phyloP scores from a whole-genome alignment of 345 rosid species.

The Nasturtium officinale region DNA sequence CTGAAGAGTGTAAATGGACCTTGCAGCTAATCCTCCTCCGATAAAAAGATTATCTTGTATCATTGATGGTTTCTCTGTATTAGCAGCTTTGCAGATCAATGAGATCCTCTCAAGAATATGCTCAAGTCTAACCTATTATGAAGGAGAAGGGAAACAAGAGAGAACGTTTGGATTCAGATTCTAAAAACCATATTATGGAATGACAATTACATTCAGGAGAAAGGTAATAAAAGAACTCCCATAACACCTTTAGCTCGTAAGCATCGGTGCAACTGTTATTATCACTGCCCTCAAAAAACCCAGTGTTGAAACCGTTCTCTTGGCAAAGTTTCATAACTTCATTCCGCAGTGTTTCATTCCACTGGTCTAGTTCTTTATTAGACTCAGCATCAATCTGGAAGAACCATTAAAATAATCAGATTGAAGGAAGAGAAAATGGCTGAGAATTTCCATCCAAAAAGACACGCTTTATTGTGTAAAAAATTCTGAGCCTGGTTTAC shows the following conservation, averaged over 20 bases:
- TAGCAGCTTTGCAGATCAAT: conserved; percentile 90
- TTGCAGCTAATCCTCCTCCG: conserved; percentile 94
- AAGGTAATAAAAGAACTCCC: neutral
- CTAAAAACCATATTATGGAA: conserved; percentile 8
- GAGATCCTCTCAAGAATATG: conserved; percentile 97
- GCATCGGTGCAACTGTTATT: conserved; percentile 81
- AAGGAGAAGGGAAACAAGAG: conserved; percentile 19
- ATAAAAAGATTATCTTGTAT: conserved; percentile 71
- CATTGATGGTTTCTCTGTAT: conserved; percentile 91
- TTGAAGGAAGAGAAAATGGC: conserved; percentile 1
- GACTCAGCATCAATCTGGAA: conserved; percentile 82
- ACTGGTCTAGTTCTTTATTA: conserved; percentile 91
- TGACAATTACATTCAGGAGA: conserved; percentile 1
- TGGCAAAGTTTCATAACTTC: conserved; percentile 88
- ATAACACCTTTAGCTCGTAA: conserved; percentile 87
- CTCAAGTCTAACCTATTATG: conserved; percentile 86
- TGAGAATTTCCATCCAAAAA: neutral
- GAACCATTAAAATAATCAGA: conserved; percentile 23
- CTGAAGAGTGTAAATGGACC: conserved; percentile 81
- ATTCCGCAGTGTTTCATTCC: conserved; percentile 90
- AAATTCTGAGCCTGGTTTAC: neutral
- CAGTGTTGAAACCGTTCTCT: conserved; percentile 89
- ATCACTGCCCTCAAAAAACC: conserved; percentile 93
- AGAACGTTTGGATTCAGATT: conserved; percentile 1
- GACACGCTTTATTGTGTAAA: neutral